Conservation (phyloP, 208 protist species). For the Leishmania guyanensis region DNA sequence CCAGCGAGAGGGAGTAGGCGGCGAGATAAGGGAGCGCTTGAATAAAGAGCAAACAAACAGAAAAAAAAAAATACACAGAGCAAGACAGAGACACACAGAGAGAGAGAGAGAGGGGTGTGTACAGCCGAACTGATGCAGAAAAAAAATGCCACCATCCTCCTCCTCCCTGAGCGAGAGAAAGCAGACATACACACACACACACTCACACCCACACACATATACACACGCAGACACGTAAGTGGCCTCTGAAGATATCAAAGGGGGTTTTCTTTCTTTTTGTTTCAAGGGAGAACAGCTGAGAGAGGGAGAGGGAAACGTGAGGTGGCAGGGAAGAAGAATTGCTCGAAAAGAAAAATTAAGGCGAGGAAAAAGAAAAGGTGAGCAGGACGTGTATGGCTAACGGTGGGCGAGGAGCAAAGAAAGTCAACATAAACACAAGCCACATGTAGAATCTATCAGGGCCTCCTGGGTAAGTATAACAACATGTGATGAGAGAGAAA, state of each 20-base stretch:
- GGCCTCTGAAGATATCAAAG: background rate
- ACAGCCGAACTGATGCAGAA: background rate
- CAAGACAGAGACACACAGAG: background rate
- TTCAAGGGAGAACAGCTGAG: background rate
- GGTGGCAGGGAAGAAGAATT: background rate
- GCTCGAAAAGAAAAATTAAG: background rate
- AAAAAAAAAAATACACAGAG: background rate
- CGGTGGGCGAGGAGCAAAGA: background rate
- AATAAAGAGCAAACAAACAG: background rate
- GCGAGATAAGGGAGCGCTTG: background rate
- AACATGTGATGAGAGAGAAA: background rate
- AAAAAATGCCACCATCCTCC: background rate
- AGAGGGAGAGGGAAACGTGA: background rate
- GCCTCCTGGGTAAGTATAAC: background rate
- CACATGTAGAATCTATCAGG: background rate
- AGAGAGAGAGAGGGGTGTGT: background rate
- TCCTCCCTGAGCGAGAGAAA: too few relatives aligned
- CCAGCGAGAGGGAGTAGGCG: background rate
- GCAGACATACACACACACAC: conserved; percentile 1
- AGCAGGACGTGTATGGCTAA: background rate
- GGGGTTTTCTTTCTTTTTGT: too few relatives aligned
- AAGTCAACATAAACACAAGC: background rate
- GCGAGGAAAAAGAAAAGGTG: background rate
- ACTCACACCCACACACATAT: background rate
- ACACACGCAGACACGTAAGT: background rate